Base-by-base conservation (phyloP, 2,329 filamentous ascomycete genomes). In the Penicillium digitatum region DNA sequence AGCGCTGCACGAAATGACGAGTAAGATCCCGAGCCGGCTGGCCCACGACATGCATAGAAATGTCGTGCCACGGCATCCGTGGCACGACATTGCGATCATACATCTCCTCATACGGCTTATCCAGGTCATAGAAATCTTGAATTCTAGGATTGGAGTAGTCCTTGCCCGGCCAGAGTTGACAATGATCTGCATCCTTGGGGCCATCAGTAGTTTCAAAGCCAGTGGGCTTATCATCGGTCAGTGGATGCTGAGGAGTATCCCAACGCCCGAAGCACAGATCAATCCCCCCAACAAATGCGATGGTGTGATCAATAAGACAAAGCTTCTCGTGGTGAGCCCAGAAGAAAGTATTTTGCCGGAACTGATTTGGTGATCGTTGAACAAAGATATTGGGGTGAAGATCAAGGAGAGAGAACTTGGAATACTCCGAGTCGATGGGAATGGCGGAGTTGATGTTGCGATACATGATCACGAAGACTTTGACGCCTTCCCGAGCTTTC, bases 311-410 rank as follows among this genome's bases (percentile, higher is more conserved):
- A 18, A 99, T 89, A 38, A 99, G 86, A 67, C 91, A 93, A n/a
- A 99, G 83, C 75, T 99, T 99, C 72, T 99, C 94, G 74, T 99
- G 94, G 70, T 99, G 94, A 1, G 94, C 94, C 81, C 95, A 99
- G 79, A 99, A 99, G 78, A 99, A 99, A 43, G 96, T 95, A 67
- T 97, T 97, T 76, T 99, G 95, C 68, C 95, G 89, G 75, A 97
- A 92, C 74, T 99, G 94, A 66, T 99, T 96, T 0, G 94, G 94
- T 3, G 94, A 97, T 66, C 94, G 82, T 70, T 97, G 91, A 14
- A 99, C 91, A 65, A 96, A 96, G 59, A 99, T 87, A 71, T 99
- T 99, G 20, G 91, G 91, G 65, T 97, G 93, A 8, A 99, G 81
- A 69, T 97, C 95, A 45, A 99, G 83, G 55, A 99, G 81, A 1